A percentile compares a stretch with the other conserved stretches of the same genome.
These are phyloP conservation scores for Chrysoporthe cubensis DNA, from an alignment of 2,329 filamentous ascomycete species.

Conservation along the genomic window DNA sequence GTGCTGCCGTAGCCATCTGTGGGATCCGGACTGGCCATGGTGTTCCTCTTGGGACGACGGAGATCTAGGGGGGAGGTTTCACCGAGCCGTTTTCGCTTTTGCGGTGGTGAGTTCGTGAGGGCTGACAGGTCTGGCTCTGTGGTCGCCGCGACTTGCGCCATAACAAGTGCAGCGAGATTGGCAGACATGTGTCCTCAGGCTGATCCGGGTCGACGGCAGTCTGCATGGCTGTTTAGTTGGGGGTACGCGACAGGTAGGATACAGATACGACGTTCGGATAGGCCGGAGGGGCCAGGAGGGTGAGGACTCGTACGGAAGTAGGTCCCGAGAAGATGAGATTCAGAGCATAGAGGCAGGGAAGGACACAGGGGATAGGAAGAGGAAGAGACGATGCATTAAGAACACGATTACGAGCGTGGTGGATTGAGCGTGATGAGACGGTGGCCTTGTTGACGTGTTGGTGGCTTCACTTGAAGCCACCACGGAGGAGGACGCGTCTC, in stretches of 20 bases:
- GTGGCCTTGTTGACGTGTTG: not conserved
- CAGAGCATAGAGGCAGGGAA: not conserved
- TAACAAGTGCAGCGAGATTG: conserved; percentile 28
- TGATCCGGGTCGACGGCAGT: conserved; percentile 35
- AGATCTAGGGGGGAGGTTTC: conserved; percentile 27
- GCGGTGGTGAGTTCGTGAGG: conserved; percentile 27
- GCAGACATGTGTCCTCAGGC: conserved; percentile 47
- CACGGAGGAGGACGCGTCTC: not conserved
- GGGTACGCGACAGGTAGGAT: not conserved
- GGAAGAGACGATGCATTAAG: not conserved
- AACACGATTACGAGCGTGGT: no score
- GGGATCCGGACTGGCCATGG: conserved; percentile 27
- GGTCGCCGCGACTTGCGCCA: conserved; percentile 27
- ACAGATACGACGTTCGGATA: not conserved
- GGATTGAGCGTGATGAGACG: not conserved
- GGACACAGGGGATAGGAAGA: not conserved
- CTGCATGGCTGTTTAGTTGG: conserved; percentile 35
- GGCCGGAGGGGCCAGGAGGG: not conserved
- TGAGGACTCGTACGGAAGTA: not conserved
- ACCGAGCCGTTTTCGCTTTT: conserved; percentile 27
- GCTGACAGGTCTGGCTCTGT: conserved; percentile 26
- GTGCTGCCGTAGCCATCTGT: conserved; percentile 21
- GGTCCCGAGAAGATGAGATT: not conserved
- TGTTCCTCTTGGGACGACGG: conserved; percentile 25
- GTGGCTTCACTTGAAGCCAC: not conserved